Base-by-base conservation (phyloP, 768 basidiomycete species). In the Pholiota conissans region DNA sequence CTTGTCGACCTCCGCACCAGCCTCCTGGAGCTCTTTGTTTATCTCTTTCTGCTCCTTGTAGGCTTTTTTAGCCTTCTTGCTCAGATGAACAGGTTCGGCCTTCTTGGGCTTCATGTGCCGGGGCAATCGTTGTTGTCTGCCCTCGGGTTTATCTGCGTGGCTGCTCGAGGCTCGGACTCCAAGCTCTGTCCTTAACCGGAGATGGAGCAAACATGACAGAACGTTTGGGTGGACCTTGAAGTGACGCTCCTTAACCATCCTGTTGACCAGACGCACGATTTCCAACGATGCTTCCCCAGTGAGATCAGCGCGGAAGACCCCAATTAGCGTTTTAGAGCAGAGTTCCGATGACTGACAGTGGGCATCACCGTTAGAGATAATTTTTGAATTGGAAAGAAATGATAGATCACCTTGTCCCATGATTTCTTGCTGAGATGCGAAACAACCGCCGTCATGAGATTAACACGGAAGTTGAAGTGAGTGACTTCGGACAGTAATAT, bases 381-480 rank as follows among this genome's bases (percentile, higher is more conserved):
- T 55, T 45, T 61, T 51, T 58, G 42, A 61, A 53, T 35, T 54
- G 55, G 48, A 51, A 42, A 48, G 34, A 20, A 47, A 54, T 58
- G 51, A 28, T 49, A 39, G 71, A 86, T 68, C 65, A 95, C 96
- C 72, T 86, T 79, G 73, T 95, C 90, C 95, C 95, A 98, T 18
- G 89, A 86, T 68, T 83, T 89, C 69, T 84, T 85, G 69, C 94
- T 95, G 47, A 98, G 72, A 13, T 85, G 84, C 49, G 88, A 85
- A 22, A 98, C 85, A 57, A 98, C 78, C 49, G 89, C 88, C 59
- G 86, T 86, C 85, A 97, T 93, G 63, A 99, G 82, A 75, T 98
- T 97, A 62, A 84, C 80, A 45, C 91, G 85, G 72, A 98, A 98
- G 76, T 98, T 99, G 85, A 99, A 99, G 74, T 98, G 95, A 13